These are phyloP conservation scores for Xylaria sp. DNA, from an alignment of 2,329 filamentous ascomycete species.

Conservation along the genomic window DNA sequence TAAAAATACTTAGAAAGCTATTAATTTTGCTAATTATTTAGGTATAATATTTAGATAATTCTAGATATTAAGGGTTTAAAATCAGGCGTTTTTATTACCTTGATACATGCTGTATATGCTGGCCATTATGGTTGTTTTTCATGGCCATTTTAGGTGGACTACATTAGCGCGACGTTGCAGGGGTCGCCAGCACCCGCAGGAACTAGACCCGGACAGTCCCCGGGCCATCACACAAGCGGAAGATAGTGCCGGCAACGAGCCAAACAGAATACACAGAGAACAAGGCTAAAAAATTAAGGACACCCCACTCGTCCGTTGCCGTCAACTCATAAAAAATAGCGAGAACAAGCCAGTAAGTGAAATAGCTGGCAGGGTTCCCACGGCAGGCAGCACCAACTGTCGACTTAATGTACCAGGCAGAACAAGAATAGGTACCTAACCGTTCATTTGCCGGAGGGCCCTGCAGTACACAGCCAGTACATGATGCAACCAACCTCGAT, in stretches of 20 bases:
- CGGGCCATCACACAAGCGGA: not conserved
- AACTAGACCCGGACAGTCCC: constrained; percentile 1
- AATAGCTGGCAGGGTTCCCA: not conserved
- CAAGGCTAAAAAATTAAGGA: constrained; percentile 9
- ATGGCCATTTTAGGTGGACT: too few relatives aligned
- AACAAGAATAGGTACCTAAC: too few relatives aligned
- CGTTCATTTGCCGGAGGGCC: too few relatives aligned
- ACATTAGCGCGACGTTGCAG: constrained; percentile 15
- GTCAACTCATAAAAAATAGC: not conserved
- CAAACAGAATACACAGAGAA: not conserved
- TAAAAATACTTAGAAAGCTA: too few relatives aligned
- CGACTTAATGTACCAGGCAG: not conserved
- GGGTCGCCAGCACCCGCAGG: constrained; percentile 13
- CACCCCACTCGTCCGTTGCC: not conserved
- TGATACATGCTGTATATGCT: too few relatives aligned
- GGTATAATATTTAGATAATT: too few relatives aligned
- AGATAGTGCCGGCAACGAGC: not conserved
- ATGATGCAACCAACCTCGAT: not conserved
- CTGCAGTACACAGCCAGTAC: too few relatives aligned
- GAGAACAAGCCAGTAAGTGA: not conserved
- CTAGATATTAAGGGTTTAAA: too few relatives aligned
- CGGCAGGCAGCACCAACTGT: constrained; percentile 3
- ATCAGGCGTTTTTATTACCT: too few relatives aligned
- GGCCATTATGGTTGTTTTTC: too few relatives aligned
- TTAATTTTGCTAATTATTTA: too few relatives aligned